These are phyloP conservation scores for Saururus chinensis DNA, from an alignment of 164 flowering plant genomes.

Conservation along the genomic window DNA sequence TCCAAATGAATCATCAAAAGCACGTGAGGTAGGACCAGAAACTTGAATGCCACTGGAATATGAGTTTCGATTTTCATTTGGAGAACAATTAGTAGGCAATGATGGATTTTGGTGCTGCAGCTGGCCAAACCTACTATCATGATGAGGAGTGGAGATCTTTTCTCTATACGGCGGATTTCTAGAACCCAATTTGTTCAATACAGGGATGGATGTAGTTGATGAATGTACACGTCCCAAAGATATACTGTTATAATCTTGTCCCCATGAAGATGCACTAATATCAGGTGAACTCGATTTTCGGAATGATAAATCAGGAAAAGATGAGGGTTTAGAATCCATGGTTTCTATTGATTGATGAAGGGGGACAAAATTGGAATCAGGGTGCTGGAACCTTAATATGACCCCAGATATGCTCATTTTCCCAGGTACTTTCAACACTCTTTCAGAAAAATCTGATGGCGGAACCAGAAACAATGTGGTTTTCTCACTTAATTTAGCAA, in stretches of 20 bases:
- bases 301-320: conserved; percentile 21
- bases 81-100: conserved; percentile 30
- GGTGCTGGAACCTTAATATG: conserved; percentile 51
- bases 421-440: conserved; percentile 89
- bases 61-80: conserved; percentile 26
- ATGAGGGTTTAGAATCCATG: conserved; percentile 22
- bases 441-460: conserved; percentile 90
- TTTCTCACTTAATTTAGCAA: conserved; percentile 76
- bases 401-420: conserved; percentile 89
- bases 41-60: conserved; percentile 17
- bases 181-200: conserved; percentile 20
- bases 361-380: conserved; percentile 37
- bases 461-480: conserved; percentile 90
- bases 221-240: conserved; percentile 26
- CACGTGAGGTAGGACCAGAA: conserved; percentile 8
- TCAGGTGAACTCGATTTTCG: conserved; percentile 25
- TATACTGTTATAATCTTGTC: conserved; percentile 11
- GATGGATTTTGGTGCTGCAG: conserved; percentile 19
- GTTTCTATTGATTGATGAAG: conserved; percentile 26
- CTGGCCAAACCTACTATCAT: conserved; percentile 29
- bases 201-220: conserved; percentile 13
- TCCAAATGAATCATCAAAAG: conserved; percentile 15
- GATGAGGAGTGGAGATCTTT: conserved; percentile 14
- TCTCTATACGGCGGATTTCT: conserved; percentile 16
- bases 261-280: conserved; percentile 6